phyloP scores from a whole-genome alignment of 352 stramenopile genomes.

The Pythium volutum region DNA sequence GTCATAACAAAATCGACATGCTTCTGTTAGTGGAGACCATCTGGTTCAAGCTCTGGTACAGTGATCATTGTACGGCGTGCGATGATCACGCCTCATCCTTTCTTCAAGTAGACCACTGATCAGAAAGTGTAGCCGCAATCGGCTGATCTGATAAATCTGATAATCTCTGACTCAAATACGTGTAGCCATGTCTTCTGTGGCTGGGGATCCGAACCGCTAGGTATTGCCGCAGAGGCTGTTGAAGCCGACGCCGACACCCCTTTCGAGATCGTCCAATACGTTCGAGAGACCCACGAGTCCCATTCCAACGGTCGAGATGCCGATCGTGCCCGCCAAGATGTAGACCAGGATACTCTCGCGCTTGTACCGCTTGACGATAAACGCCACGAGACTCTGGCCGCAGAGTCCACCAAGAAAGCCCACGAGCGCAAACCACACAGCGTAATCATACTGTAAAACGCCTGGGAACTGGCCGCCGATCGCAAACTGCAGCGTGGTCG shows the following conservation, averaged over 20 bases:
- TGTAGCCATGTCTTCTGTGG: background rate
- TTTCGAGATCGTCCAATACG: constrained; percentile 52
- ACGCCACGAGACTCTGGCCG: constrained; percentile 78
- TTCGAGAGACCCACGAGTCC: constrained; percentile 58
- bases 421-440: constrained; percentile 84
- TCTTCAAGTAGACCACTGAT: constrained; percentile 6
- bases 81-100: background rate
- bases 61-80: no score
- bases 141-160: constrained; percentile 2
- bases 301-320: constrained; percentile 70
- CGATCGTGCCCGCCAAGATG: constrained; percentile 65
- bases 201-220: constrained; percentile 9
- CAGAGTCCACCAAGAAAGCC: constrained; percentile 83
- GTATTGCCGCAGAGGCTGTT: constrained; percentile 57
- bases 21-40: background rate
- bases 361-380: constrained; percentile 89
- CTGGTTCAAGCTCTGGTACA: background rate
- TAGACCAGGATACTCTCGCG: constrained; percentile 82
- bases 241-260: constrained; percentile 64
- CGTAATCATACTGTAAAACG: constrained; percentile 90
- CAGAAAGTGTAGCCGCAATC: constrained; percentile 4
- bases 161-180: constrained; percentile 2
- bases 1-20: background rate
- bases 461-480: constrained; percentile 80
- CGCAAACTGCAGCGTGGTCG: constrained; percentile 89